A percentile compares a stretch with the other conserved stretches of the same genome.
These are phyloP conservation scores for Scytalidium sp. DNA, from an alignment of 2,329 filamentous ascomycete species.

Conservation along the genomic window DNA sequence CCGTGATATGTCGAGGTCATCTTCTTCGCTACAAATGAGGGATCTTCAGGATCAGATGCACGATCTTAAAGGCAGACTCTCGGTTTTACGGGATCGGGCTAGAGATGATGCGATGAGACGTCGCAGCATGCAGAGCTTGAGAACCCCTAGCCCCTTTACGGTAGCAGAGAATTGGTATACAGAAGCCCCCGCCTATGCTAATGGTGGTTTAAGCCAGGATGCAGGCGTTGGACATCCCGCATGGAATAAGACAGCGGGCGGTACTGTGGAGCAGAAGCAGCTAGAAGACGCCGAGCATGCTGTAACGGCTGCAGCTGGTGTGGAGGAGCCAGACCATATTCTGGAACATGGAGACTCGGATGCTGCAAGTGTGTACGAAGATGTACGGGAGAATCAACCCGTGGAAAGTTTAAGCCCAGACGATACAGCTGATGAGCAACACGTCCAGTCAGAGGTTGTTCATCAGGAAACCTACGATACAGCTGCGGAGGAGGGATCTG, in stretches of 20 bases:
- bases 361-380: slow-evolving; percentile 25
- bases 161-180: slow-evolving; percentile 31
- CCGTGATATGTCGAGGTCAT: slow-evolving; percentile 23
- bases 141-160: slow-evolving; percentile 49
- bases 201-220: slow-evolving; percentile 19
- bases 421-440: not conserved
- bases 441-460: not conserved
- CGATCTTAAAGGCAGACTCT: slow-evolving; percentile 65
- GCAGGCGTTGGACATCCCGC: slow-evolving; percentile 19
- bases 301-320: not conserved
- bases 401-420: not conserved
- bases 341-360: slow-evolving; percentile 20
- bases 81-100: slow-evolving; percentile 60
- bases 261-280: slow-evolving; percentile 6
- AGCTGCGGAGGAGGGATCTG: slow-evolving; percentile 9
- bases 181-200: slow-evolving; percentile 18
- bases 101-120: slow-evolving; percentile 62
- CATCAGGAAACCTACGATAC: slow-evolving; percentile 8
- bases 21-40: slow-evolving; percentile 42
- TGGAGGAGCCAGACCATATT: slow-evolving; percentile 3
- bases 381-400: slow-evolving; percentile 17
- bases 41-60: slow-evolving; percentile 66
- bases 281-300: not conserved
- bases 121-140: slow-evolving; percentile 58
- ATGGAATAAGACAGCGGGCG: slow-evolving; percentile 16